Evolutionary conservation across 2,329 filamentous ascomycete genomes (phyloP), one percentile per base, ranked within the genome.

Genomic region (Arthrocladium fulminans): DNA sequence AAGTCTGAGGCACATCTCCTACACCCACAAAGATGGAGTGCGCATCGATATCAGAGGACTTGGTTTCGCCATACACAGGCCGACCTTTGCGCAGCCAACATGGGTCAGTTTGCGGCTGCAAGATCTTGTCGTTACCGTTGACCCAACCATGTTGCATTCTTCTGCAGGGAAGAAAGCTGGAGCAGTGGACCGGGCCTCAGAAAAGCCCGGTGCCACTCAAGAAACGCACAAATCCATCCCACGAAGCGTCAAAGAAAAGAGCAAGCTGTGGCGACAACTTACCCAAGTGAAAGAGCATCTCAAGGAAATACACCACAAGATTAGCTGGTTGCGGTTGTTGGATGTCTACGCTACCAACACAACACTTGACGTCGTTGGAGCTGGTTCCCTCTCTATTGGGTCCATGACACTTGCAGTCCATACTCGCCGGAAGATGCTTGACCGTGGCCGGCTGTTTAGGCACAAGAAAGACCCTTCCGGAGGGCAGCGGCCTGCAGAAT

Each of bases 31-130:
- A 66, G 88, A 95, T 77, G 92, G 92, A 58, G 73, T 95, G 61
- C 84, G 84, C 60, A 80, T 98, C 65, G 88, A 95, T 65, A 82
- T 98, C 49, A 82, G 92, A 44, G 87, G 89, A 44, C 74, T 98
- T 45, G 88, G 92, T 38, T 74, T 98, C 59, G 84, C 86, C 49
- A 68, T 97, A 54, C 92, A 98, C 68, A 82, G 89, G 3, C 92
- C 92, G 10, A 97, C 92, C 4, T 97, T 98, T 67, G 88, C 90
- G 40, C 88, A 97, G 65, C 92, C 92, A 38, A 97, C 94, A 54
- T 97, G 90, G 88, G 73, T 95, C 59, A 97, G 89, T 64, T 75
- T 98, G 44, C 86, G 92, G 7, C 69, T 98, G 51, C 86, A 81
- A 60, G 92, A 96, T 63, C 73, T 96, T 43, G 85, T 82, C 43